Conservation (phyloP, 495 filamentous ascomycete species). For the Pseudotulostoma volvatum region DNA sequence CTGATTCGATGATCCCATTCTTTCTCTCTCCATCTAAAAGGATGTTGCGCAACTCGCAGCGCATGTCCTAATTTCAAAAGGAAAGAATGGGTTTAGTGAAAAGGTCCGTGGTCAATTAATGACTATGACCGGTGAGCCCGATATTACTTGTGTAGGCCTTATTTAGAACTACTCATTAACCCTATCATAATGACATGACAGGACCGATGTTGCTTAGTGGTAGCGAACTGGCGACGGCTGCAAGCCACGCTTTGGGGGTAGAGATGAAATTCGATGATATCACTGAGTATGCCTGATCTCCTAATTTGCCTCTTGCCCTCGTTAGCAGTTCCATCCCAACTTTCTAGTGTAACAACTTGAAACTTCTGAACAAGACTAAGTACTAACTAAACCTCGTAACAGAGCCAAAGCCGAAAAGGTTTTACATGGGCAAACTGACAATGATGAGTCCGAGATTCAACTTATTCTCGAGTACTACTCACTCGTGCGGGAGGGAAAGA, state of each 20-base stretch:
- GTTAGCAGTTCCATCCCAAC: constrained; percentile 4
- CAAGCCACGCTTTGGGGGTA: constrained; percentile 30
- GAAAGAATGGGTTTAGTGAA: constrained; percentile 39
- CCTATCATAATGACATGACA: constrained; percentile 2
- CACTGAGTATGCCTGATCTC: constrained; percentile 21
- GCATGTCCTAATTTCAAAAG: constrained; percentile 33
- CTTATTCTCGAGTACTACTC: constrained; percentile 43
- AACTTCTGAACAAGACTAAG: neutral
- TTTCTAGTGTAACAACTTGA: too few relatives aligned
- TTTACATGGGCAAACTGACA: constrained; percentile 23
- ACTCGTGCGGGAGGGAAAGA: constrained; percentile 41
- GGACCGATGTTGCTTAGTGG: constrained; percentile 36
- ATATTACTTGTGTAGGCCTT: neutral
- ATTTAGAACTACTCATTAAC: neutral
- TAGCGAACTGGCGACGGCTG: constrained; percentile 33
- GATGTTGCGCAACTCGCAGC: constrained; percentile 36
- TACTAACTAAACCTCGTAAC: constrained; percentile 15
- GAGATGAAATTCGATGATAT: constrained; percentile 38
- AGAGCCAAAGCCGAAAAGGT: constrained; percentile 33
- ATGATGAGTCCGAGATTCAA: constrained; percentile 33
- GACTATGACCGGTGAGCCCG: constrained; percentile 29
- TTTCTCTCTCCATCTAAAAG: too few relatives aligned
- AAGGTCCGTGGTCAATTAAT: constrained; percentile 40
- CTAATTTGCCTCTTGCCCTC: neutral
- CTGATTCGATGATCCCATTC: too few relatives aligned